Conservation (phyloP, 2,329 filamentous ascomycete species). For the Aspergillus sp. region DNA sequence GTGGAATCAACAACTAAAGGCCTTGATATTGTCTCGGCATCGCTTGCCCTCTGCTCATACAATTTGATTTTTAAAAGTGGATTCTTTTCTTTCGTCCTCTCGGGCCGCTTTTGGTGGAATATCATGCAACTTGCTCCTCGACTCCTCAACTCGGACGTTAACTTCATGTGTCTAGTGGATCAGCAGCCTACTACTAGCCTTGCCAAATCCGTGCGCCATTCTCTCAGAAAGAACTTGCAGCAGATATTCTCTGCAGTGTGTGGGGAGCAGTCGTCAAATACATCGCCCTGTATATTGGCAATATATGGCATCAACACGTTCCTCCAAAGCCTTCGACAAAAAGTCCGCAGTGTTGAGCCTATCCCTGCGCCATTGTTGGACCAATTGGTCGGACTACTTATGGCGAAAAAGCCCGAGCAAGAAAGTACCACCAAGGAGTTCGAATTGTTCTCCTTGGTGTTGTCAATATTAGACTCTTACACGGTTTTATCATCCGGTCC, state of each 20-base stretch:
- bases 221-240: conserved; percentile 27
- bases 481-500: conserved; percentile 28
- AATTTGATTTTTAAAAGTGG: conserved; percentile 29
- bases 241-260: conserved; percentile 27
- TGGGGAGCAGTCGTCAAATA: conserved; percentile 9
- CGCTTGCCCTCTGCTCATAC: conserved; percentile 35
- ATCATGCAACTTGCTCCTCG: conserved; percentile 28
- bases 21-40: conserved; percentile 48
- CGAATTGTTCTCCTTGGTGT: conserved; percentile 25
- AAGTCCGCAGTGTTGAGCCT: conserved; percentile 25
- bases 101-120: conserved; percentile 31
- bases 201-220: conserved; percentile 31
- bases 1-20: conserved; percentile 62
- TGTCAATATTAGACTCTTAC: conserved; percentile 41
- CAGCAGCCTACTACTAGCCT: conserved; percentile 21
- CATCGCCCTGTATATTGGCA: conserved; percentile 34
- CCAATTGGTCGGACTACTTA: conserved; percentile 31
- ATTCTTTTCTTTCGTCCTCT: conserved; percentile 27
- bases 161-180: conserved; percentile 26
- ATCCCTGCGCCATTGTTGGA: conserved; percentile 28
- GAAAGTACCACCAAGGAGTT: conserved; percentile 8
- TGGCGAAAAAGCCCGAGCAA: conserved; percentile 12
- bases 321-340: conserved; percentile 33
- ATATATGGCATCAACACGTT: conserved; percentile 34
- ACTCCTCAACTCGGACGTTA: conserved; percentile 29